A percentile compares a stretch with the other conserved stretches of the same genome.
These are phyloP conservation scores for Monilinia vaccinii-corymbosi DNA, from an alignment of 2,329 filamentous ascomycete genomes.

Conservation along the genomic window DNA sequence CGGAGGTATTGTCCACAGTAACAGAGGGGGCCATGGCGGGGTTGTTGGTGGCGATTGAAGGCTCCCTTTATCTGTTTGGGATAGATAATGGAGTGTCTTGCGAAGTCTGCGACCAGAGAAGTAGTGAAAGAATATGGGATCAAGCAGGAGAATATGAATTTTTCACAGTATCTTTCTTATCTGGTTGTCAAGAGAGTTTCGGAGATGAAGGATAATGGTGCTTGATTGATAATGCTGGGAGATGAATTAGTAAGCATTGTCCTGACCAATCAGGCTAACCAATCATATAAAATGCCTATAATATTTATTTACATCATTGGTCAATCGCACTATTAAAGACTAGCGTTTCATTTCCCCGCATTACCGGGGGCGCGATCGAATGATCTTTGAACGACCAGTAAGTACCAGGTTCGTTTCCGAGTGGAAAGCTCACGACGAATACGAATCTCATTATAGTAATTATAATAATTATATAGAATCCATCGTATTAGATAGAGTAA, in stretches of 20 bases:
- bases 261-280: neutral
- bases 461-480: too few relatives aligned
- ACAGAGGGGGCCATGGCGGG: slow-evolving; percentile 26
- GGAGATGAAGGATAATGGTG: neutral
- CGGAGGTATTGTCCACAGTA: slow-evolving; percentile 26
- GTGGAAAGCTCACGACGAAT: neutral
- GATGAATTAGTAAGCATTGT: neutral
- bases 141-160: neutral
- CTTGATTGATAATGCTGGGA: slow-evolving; percentile 10
- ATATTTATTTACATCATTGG: neutral
- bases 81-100: neutral
- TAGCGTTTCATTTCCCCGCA: neutral
- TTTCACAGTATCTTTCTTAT: neutral
- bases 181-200: neutral
- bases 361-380: neutral
- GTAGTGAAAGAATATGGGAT: neutral
- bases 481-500: too few relatives aligned
- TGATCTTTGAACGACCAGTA: neutral
- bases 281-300: neutral
- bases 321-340: neutral
- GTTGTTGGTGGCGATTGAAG: neutral
- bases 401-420: neutral
- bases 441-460: too few relatives aligned
- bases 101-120: neutral
- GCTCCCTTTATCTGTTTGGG: neutral